Percentiles rank a stretch among this genome's conserved stretches.
phyloP scores from a whole-genome alignment of 2,329 filamentous ascomycete species.

The Aspergillus clavatus region DNA sequence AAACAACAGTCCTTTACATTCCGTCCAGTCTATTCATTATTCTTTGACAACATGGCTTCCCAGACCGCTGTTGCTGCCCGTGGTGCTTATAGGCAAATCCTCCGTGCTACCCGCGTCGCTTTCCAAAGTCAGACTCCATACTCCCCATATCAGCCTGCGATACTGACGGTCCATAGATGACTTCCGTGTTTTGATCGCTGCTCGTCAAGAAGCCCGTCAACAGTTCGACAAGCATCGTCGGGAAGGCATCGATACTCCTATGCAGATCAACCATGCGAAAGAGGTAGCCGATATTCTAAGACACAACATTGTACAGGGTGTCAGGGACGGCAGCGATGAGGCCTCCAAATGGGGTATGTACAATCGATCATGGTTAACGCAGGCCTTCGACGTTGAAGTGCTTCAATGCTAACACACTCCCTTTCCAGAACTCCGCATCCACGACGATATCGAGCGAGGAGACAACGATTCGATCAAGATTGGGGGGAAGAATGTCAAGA shows the following conservation, averaged over 20 bases:
- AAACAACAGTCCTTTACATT: neutral
- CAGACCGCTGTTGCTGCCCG: slow-evolving; percentile 54
- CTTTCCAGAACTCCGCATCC: slow-evolving; percentile 71
- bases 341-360: slow-evolving; percentile 34
- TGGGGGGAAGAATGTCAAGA: slow-evolving; percentile 37
- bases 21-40: slow-evolving; percentile 1
- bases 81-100: slow-evolving; percentile 71
- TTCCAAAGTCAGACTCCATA: slow-evolving; percentile 63
- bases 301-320: slow-evolving; percentile 84
- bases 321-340: slow-evolving; percentile 35
- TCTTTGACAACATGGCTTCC: slow-evolving; percentile 4
- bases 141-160: neutral
- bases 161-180: slow-evolving; percentile 56
- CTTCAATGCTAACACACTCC: slow-evolving; percentile 9
- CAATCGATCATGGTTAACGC: neutral
- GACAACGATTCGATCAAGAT: slow-evolving; percentile 88
- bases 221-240: slow-evolving; percentile 66
- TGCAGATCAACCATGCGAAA: slow-evolving; percentile 71
- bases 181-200: slow-evolving; percentile 60
- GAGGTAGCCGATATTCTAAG: slow-evolving; percentile 75
- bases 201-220: slow-evolving; percentile 65
- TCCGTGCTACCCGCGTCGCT: slow-evolving; percentile 75
- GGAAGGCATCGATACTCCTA: slow-evolving; percentile 55
- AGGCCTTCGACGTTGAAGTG: too few species aligned
- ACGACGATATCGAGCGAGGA: slow-evolving; percentile 83